These are phyloP conservation scores for Dactylonectria macrodidyma DNA, from an alignment of 2,329 filamentous ascomycete species.

Conservation along the genomic window DNA sequence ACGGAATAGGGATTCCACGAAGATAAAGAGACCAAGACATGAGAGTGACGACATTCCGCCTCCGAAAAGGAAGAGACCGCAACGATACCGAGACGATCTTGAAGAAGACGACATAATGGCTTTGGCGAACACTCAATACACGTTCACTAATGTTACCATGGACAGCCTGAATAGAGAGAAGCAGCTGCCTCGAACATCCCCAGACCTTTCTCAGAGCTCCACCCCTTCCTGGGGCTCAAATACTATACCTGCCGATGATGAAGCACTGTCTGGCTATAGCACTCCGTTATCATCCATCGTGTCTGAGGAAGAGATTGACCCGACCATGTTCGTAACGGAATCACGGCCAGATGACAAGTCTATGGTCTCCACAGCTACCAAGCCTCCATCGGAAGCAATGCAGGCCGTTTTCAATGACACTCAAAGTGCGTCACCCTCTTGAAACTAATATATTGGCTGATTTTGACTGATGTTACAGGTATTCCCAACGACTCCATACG, in stretches of 20 bases:
- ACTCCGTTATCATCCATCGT: neutral
- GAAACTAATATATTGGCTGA: conserved; percentile 2
- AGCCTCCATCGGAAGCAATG: neutral
- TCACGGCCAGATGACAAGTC: neutral
- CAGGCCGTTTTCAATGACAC: neutral
- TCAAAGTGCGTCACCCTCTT: neutral
- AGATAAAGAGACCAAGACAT: conserved; percentile 4
- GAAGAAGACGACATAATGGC: too few relatives aligned
- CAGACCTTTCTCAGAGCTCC: neutral
- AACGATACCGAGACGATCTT: too few relatives aligned
- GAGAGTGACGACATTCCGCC: neutral
- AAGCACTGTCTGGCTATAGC: neutral
- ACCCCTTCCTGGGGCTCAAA: neutral
- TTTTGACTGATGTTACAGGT: neutral
- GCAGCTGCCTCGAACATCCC: neutral
- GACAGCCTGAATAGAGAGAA: neutral
- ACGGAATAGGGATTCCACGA: too few relatives aligned
- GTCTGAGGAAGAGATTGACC: neutral
- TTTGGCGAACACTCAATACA: too few relatives aligned
- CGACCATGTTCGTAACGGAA: neutral
- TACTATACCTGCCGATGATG: neutral
- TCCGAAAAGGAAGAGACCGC: conserved; percentile 1
- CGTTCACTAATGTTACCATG: too few relatives aligned
- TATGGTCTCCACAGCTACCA: neutral
- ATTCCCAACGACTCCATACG: neutral